Evolutionary conservation across 2,329 filamentous ascomycete genomes (phyloP), one percentile per base, ranked within the genome.

Genomic region (Fusarium nisikadoi): DNA sequence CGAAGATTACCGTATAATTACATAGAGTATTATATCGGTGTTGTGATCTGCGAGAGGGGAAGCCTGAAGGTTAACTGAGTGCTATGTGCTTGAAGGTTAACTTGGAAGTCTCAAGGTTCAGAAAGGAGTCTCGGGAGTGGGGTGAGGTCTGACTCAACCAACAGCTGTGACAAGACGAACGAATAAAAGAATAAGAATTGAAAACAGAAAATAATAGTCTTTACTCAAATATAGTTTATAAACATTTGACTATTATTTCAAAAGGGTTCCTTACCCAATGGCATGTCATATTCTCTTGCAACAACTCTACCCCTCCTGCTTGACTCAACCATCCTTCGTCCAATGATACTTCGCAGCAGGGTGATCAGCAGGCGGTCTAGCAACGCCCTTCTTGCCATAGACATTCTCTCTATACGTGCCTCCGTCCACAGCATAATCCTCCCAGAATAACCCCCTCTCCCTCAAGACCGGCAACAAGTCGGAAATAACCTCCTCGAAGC

Each of bases 401-500:
- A 85, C 77, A 60, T 84, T 85, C 76, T 85, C 84, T 7, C 84
- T 74, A 42, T 84, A 84, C 0, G 83, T 84, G 5, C 83, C 83
- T 0, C 81, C 79, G 6, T 83, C 80, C 1, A 84, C 82, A 2
- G 76, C 79, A 46, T 86, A 86, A 33, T 83, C 82, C 25, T 84
- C 83, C 83, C 84, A 89, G 74, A 90, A 89, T 7, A 91, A 73
- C 0, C 90, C 90, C 19, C 91, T 81, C 27, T 81, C 80, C 46
- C 84, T 84, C 31, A 93, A 79, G 70, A 92, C 91, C 0, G 91
- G 90, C 1, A 93, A 73, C 6, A 93, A 78, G 14, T 91, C 81
- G 13, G 91, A 86, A 36, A 91, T 87, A 2, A 93, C 86, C 69
- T 93, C 91, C 62, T 90, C 86, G 77, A 93, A 93, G 0, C 88